A percentile compares a stretch with the other conserved stretches of the same genome.
Conservation (phyloP, 148 eudicot genomes). For the Vaccinium corymbosum region DNA sequence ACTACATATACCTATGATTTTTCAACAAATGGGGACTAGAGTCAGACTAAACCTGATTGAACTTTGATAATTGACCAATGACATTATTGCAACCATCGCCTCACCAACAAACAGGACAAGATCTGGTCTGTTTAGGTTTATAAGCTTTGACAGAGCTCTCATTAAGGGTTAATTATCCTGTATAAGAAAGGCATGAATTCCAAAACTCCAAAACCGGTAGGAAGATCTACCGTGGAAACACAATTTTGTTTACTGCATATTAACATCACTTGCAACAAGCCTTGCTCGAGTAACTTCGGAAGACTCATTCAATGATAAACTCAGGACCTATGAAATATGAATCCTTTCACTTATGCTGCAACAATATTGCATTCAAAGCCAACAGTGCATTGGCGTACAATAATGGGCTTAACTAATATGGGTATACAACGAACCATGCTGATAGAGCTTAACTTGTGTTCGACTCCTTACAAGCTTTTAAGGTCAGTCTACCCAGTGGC, state of each 20-base stretch:
- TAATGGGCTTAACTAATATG: no score
- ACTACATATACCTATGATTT: no score
- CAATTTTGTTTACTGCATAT: background rate
- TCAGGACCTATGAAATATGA: background rate
- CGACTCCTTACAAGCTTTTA: no score
- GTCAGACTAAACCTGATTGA: constrained; percentile 57
- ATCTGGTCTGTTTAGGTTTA: constrained; percentile 77
- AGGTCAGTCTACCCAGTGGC: no score
- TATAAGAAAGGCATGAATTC: background rate
- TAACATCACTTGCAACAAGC: background rate
- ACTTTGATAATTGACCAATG: constrained; percentile 85
- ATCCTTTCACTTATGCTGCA: constrained; percentile 49
- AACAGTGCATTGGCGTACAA: constrained; percentile 29
- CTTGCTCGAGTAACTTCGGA: background rate
- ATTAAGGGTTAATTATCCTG: constrained; percentile 97
- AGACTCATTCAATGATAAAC: background rate
- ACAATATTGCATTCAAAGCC: constrained; percentile 74
- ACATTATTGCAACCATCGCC: constrained; percentile 96
- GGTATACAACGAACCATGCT: no score
- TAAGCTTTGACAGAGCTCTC: constrained; percentile 91
- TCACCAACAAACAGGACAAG: constrained; percentile 93
- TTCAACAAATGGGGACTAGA: no score
- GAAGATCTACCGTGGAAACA: background rate
- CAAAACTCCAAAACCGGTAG: background rate
- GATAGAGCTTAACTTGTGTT: no score